Percentiles rank a stretch among this genome's conserved stretches.
These are phyloP conservation scores for Allomyces arbusculus DNA, from an alignment of 192 early-diverging fungal genomes.

Conservation along the genomic window DNA sequence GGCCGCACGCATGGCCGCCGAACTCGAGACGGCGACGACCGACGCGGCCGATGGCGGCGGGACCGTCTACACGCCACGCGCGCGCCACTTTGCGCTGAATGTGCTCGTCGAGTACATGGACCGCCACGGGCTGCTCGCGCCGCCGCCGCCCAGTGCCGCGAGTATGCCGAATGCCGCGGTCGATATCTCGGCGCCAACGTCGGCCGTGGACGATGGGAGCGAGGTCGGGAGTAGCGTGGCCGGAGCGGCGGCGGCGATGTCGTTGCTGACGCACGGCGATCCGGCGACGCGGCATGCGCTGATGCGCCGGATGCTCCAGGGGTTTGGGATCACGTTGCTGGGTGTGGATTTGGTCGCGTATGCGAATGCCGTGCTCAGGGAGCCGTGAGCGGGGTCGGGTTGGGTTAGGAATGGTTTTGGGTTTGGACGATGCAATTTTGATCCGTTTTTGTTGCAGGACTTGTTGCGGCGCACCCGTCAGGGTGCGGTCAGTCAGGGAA, in stretches of 20 bases:
- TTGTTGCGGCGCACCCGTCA: too few species aligned
- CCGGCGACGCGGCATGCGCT: not conserved
- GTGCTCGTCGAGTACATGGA: not conserved
- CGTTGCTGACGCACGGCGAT: not conserved
- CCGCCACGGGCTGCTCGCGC: not conserved
- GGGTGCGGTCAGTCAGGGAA: not conserved
- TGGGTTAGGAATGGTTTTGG: not conserved
- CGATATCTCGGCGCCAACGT: not conserved
- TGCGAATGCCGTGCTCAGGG: not conserved
- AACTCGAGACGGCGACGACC: not conserved
- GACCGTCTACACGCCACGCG: not conserved
- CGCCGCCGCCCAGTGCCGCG: not conserved
- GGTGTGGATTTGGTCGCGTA: not conserved
- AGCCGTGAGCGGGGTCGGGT: not conserved
- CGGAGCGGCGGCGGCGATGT: not conserved
- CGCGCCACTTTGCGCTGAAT: not conserved
- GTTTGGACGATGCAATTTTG: not conserved
- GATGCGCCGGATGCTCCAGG: not conserved
- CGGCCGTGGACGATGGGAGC: too few species aligned
- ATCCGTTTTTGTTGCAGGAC: not conserved
- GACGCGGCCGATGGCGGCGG: not conserved
- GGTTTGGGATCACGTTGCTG: not conserved
- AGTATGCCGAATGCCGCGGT: not conserved
- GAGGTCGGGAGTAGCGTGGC: not conserved
- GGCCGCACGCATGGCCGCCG: not conserved